Conservation (phyloP, 2,329 filamentous ascomycete species). For the Aspergillus aculeatinus region DNA sequence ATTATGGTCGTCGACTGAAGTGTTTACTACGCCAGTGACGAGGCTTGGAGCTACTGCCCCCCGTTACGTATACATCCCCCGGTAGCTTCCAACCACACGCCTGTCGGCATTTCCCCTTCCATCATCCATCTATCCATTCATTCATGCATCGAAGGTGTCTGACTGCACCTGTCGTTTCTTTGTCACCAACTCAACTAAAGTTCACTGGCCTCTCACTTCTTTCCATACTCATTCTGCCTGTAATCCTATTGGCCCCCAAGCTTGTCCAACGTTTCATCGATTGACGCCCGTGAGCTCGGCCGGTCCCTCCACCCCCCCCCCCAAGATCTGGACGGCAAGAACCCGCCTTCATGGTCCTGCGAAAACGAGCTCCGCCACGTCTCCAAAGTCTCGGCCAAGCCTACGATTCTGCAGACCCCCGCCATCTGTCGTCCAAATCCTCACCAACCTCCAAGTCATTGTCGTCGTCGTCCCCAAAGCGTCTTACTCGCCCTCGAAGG, state of each 20-base stretch:
- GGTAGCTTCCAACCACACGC: constrained; percentile 12
- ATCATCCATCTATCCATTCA: neutral
- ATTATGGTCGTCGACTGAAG: neutral
- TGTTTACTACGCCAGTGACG: neutral
- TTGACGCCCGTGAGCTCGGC: constrained; percentile 9
- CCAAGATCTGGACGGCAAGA: constrained; percentile 2
- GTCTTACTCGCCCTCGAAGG: constrained; percentile 27
- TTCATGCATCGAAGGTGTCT: constrained; percentile 7
- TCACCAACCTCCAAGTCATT: constrained; percentile 31
- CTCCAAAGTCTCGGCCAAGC: constrained; percentile 35
- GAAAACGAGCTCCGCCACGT: constrained; percentile 39
- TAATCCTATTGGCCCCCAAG: constrained; percentile 11
- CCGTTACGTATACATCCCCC: constrained; percentile 18
- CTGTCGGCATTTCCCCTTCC: constrained; percentile 1
- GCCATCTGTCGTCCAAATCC: constrained; percentile 37
- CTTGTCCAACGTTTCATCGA: constrained; percentile 14
- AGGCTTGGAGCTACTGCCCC: constrained; percentile 9
- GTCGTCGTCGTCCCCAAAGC: constrained; percentile 29
- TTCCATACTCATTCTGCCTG: neutral
- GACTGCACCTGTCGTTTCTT: constrained; percentile 1
- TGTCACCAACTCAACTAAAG: neutral
- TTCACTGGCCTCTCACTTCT: neutral
- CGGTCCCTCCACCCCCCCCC: neutral
- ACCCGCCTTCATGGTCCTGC: constrained; percentile 39
- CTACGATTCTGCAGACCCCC: constrained; percentile 31